Evolutionary conservation across 495 filamentous ascomycete species (phyloP), one percentile per base, ranked within the genome.

Genomic region (Aspergillus egyptiacus): DNA sequence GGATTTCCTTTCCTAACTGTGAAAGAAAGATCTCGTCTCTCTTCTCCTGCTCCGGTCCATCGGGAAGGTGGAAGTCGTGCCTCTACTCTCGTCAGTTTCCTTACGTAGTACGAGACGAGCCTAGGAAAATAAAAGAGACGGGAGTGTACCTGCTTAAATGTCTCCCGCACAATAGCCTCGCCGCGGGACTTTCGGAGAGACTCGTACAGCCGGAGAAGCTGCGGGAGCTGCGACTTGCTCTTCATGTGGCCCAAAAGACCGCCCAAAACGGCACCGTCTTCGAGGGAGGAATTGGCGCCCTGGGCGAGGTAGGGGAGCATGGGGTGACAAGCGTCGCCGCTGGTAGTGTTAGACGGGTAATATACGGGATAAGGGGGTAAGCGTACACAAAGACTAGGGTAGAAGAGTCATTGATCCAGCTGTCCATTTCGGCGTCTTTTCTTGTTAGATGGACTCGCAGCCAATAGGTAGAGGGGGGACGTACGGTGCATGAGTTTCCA

Each of bases 301-400:
- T 86, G 83, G 1, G 82, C 81, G 8, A 84, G 68, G 48, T 86
- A 85, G 13, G 82, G 82, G 14, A 86, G 70, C 70, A 84, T 85
- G 8, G 82, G 81, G 50, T 86, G 82, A 46, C 81, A 84, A 42
- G 78, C 72, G 48, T 85, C 82, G 7, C 82, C 81, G n/a, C 67
- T 70, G 28, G 20, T 11, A 3, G 27, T 5, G 33, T 49, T 37
- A 47, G 39, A 11, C 25, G 7, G 24, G 28, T 11, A 13, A n/a
- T n/a, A 13, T 2, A 27, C 23, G 17, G 15, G 17, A 18, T n/a
- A 41, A 28, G n/a, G 1, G 9, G 14, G 38, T 6, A 9, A 22
- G 48, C 56, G 27, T 55, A 66, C 64, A 67, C 58, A 41, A 70
- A 65, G 30, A 67, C 67, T 11, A 70, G 58, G 34, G 68, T 70